Evolutionary conservation across 129 eudicot genomes (phyloP).

Genomic region (Centrapalus pauciflorus): DNA sequence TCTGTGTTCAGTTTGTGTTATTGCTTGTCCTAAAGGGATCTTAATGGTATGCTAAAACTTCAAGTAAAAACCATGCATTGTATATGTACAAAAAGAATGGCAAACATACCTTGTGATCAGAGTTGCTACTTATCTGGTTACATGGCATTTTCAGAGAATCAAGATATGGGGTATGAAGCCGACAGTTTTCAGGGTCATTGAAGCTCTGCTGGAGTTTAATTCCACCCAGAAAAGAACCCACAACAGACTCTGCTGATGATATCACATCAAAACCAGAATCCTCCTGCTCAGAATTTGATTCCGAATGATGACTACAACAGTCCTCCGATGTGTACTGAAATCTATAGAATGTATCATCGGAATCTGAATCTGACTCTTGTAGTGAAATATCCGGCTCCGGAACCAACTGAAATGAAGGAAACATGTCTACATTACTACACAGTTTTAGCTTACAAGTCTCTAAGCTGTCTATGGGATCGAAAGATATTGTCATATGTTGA

Average conservation of each 20-base stretch:
- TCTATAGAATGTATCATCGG: slow-evolving; percentile 55
- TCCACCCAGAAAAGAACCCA: slow-evolving; percentile 27
- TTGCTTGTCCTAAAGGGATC: too few species aligned
- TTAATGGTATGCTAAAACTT: too few species aligned
- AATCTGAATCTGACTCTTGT: slow-evolving; percentile 42
- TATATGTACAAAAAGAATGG: too few species aligned
- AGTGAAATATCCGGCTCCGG: slow-evolving; percentile 14
- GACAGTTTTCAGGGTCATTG: too few species aligned
- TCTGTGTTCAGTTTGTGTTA: too few species aligned
- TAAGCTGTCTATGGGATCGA: slow-evolving; percentile 50
- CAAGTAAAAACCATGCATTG: too few species aligned
- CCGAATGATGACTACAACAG: slow-evolving; percentile 39
- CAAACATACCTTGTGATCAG: too few species aligned
- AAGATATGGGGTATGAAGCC: too few species aligned
- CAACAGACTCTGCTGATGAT: slow-evolving; percentile 40
- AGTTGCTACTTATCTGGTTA: too few species aligned
- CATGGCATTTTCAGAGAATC: too few species aligned
- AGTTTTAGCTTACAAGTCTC: slow-evolving; percentile 43
- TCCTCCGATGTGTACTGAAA: slow-evolving; percentile 49
- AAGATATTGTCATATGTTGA: slow-evolving; percentile 56
- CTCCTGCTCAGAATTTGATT: slow-evolving; percentile 65
- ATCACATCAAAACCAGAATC: slow-evolving; percentile 46
- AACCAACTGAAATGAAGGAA: too few species aligned
- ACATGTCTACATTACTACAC: slow-evolving; percentile 31
- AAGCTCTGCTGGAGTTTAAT: slow-evolving; percentile 1